These are phyloP conservation scores for Tulasnella sp. DNA, from an alignment of 768 basidiomycete species.

Conservation along the genomic window DNA sequence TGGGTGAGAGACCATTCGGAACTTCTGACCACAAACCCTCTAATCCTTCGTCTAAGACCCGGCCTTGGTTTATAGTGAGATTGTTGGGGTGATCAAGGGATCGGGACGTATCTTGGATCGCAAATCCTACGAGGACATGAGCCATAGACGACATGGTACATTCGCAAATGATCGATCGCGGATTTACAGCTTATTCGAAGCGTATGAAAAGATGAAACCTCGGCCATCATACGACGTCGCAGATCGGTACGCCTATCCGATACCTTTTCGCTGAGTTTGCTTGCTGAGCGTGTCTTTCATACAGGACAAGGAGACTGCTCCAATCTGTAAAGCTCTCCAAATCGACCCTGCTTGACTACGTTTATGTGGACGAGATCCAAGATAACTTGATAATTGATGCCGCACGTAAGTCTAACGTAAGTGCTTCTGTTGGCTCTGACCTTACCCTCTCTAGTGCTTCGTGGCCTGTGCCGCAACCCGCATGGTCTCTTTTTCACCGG, in stretches of 20 bases:
- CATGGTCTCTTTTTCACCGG: slow-evolving; percentile 71
- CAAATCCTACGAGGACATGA: slow-evolving; percentile 16
- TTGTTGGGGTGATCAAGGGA: slow-evolving; percentile 50
- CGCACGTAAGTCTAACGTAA: slow-evolving; percentile 31
- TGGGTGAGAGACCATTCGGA: slow-evolving; percentile 32
- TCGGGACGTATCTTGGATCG: slow-evolving; percentile 44
- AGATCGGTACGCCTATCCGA: slow-evolving; percentile 36
- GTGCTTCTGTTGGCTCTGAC: background rate
- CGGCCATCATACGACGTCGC: slow-evolving; percentile 37
- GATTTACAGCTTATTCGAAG: slow-evolving; percentile 43
- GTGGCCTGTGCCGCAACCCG: slow-evolving; percentile 48
- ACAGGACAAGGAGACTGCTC: no score
- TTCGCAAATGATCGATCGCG: slow-evolving; percentile 26
- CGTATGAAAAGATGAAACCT: slow-evolving; percentile 31
- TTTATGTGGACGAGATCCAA: slow-evolving; percentile 68
- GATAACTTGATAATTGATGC: slow-evolving; percentile 59
- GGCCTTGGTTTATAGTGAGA: slow-evolving; percentile 43
- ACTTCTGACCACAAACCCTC: background rate
- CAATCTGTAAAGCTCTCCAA: no score
- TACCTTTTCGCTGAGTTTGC: no score
- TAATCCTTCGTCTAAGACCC: slow-evolving; percentile 37
- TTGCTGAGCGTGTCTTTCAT: no score
- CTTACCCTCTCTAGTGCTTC: slow-evolving; percentile 35
- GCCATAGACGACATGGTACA: background rate
- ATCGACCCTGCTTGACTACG: no score